Evolutionary conservation across 2,329 filamentous ascomycete genomes (phyloP), one percentile per base, ranked within the genome.

Genomic region (Diaporthe longicolla): DNA sequence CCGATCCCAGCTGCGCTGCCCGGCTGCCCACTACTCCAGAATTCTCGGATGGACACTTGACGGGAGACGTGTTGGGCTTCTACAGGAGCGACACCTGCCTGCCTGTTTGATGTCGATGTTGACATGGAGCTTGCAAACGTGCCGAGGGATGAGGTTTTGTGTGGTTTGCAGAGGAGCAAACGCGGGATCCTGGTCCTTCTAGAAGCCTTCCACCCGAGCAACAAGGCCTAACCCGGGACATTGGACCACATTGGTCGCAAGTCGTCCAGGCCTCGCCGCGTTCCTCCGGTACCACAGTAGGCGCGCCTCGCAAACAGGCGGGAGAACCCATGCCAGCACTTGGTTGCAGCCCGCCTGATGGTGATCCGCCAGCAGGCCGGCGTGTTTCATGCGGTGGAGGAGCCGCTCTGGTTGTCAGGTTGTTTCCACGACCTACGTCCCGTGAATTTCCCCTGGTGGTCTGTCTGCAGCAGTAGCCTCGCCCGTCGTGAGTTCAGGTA

Each of bases 251-350:
- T 24, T 66, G 45, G 45, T 17, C 21, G 26, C 61, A 50, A 65
- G 48, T 35, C 19, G 61, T 35, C 19, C 24, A 35, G 43, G 43
- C 26, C 13, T 37, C 11, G 35, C 35, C 35, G 29, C 61, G 48
- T 50, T 66, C 61, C 61, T 66, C 61, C 29, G 61, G 61, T n/a
- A n/a, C n/a, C n/a, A n/a, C n/a, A n/a, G n/a, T 50, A 66, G 43
- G 43, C 35, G 43, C 61, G 26, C 15, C 61, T 32, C 13, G 26
- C 61, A 66, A 52, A 37, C 61, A 40, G n/a, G 43, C 43, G 26
- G 43, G 35, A 50, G 61, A 65, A 65, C 61, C 40, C 61, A 17
- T 37, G 61, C 43, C 61, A 52, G 29, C 61, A 35, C 29, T 24
- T 45, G 43, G 43, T 66, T 52, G 63, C 32, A 50, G 63, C 63